These are phyloP conservation scores for Fragilariopsis cylindrus DNA, from an alignment of 108 stramenopile genomes.

Conservation along the genomic window DNA sequence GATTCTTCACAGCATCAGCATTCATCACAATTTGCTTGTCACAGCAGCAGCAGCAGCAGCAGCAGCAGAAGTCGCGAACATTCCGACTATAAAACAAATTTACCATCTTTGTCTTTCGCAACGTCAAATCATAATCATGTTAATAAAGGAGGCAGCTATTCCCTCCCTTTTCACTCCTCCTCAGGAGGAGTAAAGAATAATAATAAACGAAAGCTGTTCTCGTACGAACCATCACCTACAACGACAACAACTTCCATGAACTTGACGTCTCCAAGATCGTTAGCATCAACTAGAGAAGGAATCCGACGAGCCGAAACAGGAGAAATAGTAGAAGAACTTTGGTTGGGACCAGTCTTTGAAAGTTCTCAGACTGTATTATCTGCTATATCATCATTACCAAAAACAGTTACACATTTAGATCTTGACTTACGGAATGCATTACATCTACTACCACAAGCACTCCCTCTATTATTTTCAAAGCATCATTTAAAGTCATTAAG, in stretches of 20 bases:
- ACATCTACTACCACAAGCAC: constrained; percentile 11
- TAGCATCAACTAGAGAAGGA: neutral
- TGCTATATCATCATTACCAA: constrained; percentile 15
- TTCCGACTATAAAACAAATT: neutral
- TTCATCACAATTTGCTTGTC: neutral
- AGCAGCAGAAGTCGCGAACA: neutral
- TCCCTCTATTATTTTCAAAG: constrained; percentile 24
- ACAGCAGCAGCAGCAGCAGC: neutral
- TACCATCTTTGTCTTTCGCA: neutral
- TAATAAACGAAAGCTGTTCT: neutral
- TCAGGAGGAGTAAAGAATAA: too few species aligned
- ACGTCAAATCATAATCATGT: neutral
- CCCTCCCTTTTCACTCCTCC: too few species aligned
- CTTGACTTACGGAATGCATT: constrained; percentile 26
- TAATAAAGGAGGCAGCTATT: neutral
- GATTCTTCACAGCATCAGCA: neutral
- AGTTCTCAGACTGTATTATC: constrained; percentile 16
- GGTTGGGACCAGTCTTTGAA: constrained; percentile 35
- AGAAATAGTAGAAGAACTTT: constrained; percentile 7
- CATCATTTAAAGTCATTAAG: constrained; percentile 20
- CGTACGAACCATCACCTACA: neutral
- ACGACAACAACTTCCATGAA: neutral
- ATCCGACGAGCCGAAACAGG: neutral
- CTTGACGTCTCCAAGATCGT: neutral
- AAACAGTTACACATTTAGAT: constrained; percentile 28